These are phyloP conservation scores for Leccinum truebloodii DNA, from an alignment of 768 basidiomycete genomes.

Conservation along the genomic window DNA sequence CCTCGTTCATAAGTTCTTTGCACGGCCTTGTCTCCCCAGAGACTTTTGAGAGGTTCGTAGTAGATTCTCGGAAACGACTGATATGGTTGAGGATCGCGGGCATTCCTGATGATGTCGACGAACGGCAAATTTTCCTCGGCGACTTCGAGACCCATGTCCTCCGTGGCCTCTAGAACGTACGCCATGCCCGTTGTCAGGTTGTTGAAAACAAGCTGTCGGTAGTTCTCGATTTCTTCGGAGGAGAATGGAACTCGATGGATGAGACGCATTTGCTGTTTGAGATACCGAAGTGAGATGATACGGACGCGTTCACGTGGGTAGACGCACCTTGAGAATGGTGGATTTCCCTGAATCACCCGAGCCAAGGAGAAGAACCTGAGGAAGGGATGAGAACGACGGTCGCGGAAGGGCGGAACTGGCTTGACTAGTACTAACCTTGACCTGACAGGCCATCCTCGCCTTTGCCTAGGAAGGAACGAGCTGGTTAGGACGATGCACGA, in stretches of 20 bases:
- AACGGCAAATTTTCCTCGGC: conserved; percentile 57
- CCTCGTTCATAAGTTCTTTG: conserved; percentile 77
- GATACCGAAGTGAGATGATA: conserved; percentile 4
- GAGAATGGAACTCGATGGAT: conserved; percentile 90
- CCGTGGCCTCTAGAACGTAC: conserved; percentile 84
- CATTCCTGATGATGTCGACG: conserved; percentile 64
- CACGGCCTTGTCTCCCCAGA: conserved; percentile 80
- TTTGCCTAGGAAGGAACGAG: conserved; percentile 55
- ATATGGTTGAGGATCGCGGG: conserved; percentile 72
- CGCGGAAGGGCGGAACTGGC: background rate
- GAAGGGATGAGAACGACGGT: background rate
- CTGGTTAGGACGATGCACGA: background rate
- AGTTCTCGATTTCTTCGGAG: conserved; percentile 79
- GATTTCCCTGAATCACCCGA: conserved; percentile 95
- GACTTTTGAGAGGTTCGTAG: conserved; percentile 60
- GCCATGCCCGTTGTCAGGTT: conserved; percentile 88
- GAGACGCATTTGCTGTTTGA: conserved; percentile 86
- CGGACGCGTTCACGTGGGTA: background rate
- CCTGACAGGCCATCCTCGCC: conserved; percentile 66
- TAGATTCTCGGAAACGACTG: conserved; percentile 76
- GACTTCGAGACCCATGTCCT: conserved; percentile 81
- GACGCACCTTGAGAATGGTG: conserved; percentile 77
- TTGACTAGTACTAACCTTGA: conserved; percentile 58
- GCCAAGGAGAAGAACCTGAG: conserved; percentile 81
- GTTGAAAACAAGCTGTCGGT: conserved; percentile 89